Conservation (phyloP, 2,329 filamentous ascomycete species). For the Albifimbria verrucaria region DNA sequence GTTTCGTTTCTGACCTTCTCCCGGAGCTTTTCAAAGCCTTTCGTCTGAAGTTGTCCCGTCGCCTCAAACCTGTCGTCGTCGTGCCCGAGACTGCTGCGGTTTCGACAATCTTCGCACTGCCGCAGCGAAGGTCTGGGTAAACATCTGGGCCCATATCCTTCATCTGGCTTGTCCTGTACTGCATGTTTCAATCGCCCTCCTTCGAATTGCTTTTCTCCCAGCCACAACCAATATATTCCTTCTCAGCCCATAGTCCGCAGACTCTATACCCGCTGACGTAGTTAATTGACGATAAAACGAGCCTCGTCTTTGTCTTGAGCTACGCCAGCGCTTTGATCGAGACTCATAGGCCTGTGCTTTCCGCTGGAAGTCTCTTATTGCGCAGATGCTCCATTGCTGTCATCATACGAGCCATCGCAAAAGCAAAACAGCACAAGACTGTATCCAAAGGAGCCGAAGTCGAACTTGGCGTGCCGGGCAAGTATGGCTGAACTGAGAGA, state of each 20-base stretch:
- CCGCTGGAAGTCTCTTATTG: too few relatives aligned
- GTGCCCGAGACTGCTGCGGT: background rate
- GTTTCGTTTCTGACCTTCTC: background rate
- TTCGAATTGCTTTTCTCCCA: background rate
- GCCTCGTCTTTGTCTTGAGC: too few relatives aligned
- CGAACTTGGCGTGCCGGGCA: slow-evolving; percentile 6
- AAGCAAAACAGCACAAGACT: background rate
- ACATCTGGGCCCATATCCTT: background rate
- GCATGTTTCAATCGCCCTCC: background rate
- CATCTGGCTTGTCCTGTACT: background rate
- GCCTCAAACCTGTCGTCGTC: background rate
- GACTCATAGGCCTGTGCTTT: too few relatives aligned
- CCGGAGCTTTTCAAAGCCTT: background rate
- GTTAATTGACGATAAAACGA: too few relatives aligned
- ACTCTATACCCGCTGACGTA: too few relatives aligned
- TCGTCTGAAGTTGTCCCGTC: background rate
- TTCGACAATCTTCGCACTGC: background rate
- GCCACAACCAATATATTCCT: too few relatives aligned
- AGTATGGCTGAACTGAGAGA: slow-evolving; percentile 53
- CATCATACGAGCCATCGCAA: too few relatives aligned
- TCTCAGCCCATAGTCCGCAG: too few relatives aligned
- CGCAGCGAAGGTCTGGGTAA: background rate
- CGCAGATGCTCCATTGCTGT: too few relatives aligned
- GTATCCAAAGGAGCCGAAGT: background rate
- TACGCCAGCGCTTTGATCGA: too few relatives aligned